These are phyloP conservation scores for Asterella californica DNA, from an alignment of 225 moss, liverwort and hornwort genomes.

Conservation along the genomic window DNA sequence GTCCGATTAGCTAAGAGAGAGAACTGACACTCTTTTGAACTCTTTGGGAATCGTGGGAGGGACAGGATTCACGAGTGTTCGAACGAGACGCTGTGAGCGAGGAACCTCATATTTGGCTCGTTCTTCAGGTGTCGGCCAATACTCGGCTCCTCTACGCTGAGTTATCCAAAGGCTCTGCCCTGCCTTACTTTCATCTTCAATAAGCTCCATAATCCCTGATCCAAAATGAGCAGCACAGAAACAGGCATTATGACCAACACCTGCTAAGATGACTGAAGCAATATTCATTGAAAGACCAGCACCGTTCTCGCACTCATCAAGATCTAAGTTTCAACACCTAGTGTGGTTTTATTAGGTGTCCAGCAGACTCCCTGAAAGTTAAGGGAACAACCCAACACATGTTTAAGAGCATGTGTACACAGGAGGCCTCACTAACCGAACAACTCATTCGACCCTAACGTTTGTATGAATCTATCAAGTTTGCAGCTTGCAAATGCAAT, in stretches of 20 bases:
- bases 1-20: background rate
- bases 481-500: too few relatives aligned
- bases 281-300: background rate
- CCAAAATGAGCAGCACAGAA: constrained; percentile 1
- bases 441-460: too few relatives aligned
- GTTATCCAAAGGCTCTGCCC: constrained; percentile 56
- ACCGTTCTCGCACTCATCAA: background rate
- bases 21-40: constrained; percentile 75
- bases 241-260: background rate
- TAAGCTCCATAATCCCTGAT: constrained; percentile 45
- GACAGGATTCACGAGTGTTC: constrained; percentile 36
- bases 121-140: constrained; percentile 51
- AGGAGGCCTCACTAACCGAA: too few relatives aligned
- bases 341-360: background rate
- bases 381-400: too few relatives aligned
- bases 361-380: too few relatives aligned
- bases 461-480: too few relatives aligned
- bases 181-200: constrained; percentile 52
- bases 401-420: too few relatives aligned
- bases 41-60: constrained; percentile 42
- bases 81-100: constrained; percentile 5
- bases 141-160: constrained; percentile 37
- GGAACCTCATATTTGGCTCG: constrained; percentile 37
- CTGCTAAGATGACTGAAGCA: background rate
- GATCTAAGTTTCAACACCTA: background rate